These are phyloP conservation scores for Suillus subalutaceus DNA, from an alignment of 768 basidiomycete species.

Conservation along the genomic window DNA sequence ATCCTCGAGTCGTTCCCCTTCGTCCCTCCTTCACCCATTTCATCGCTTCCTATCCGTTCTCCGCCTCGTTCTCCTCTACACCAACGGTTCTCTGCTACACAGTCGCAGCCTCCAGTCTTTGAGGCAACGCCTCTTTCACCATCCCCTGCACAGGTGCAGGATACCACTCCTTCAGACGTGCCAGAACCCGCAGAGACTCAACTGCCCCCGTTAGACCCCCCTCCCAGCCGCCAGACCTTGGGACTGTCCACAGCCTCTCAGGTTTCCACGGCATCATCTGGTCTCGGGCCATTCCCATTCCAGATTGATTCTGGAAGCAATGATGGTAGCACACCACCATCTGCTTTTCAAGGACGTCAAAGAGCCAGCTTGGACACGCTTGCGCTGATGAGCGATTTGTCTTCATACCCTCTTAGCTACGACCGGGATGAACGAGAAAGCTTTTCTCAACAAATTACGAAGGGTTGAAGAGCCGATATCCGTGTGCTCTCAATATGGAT, in stretches of 20 bases:
- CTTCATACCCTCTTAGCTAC: slow-evolving; percentile 82
- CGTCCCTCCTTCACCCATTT: slow-evolving; percentile 87
- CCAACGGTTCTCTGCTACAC: slow-evolving; percentile 52
- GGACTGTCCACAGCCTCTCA: slow-evolving; percentile 79
- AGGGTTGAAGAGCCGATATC: slow-evolving; percentile 20
- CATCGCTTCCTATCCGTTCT: slow-evolving; percentile 74
- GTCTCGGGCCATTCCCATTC: slow-evolving; percentile 86
- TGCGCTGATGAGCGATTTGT: slow-evolving; percentile 79
- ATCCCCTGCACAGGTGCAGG: neutral
- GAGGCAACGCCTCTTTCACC: slow-evolving; percentile 6
- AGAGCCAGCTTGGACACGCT: slow-evolving; percentile 87
- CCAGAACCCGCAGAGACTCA: slow-evolving; percentile 36
- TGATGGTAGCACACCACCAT: slow-evolving; percentile 37
- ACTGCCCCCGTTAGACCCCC: slow-evolving; percentile 40
- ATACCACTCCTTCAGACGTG: slow-evolving; percentile 14
- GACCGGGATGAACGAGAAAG: slow-evolving; percentile 44
- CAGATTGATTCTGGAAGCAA: slow-evolving; percentile 69
- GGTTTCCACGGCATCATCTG: slow-evolving; percentile 75
- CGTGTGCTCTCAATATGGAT: slow-evolving; percentile 7
- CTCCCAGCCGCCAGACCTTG: slow-evolving; percentile 62
- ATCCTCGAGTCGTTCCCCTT: slow-evolving; percentile 88
- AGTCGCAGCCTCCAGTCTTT: slow-evolving; percentile 9
- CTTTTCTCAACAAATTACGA: slow-evolving; percentile 26
- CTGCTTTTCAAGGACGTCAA: slow-evolving; percentile 49
- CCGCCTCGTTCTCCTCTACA: slow-evolving; percentile 74